A percentile compares a stretch with the other conserved stretches of the same genome.
phyloP scores from a whole-genome alignment of 208 protist species.

The Crithidia acanthocephali region DNA sequence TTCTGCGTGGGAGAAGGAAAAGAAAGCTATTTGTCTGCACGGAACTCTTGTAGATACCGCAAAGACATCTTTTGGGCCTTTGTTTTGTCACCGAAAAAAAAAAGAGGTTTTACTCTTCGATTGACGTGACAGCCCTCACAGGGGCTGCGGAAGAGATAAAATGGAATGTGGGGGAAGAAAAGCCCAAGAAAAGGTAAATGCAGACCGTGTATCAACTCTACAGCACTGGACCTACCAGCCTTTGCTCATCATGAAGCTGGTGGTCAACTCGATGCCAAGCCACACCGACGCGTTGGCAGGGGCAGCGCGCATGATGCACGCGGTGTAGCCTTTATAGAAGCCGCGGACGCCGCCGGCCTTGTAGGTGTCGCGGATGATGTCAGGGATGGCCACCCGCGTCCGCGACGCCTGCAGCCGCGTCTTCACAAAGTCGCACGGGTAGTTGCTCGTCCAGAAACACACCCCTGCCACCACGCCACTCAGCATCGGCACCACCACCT shows the following conservation, averaged over 20 bases:
- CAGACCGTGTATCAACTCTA: background rate
- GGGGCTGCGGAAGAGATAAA: background rate
- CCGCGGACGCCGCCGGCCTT: slow-evolving; percentile 37
- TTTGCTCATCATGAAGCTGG: slow-evolving; percentile 40
- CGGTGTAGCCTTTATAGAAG: slow-evolving; percentile 71
- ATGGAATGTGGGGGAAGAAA: background rate
- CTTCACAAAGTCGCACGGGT: slow-evolving; percentile 78
- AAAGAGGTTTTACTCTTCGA: too few relatives aligned
- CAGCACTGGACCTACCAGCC: slow-evolving; percentile 34
- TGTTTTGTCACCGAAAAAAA: too few relatives aligned
- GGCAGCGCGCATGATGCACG: slow-evolving; percentile 62
- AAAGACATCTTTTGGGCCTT: too few relatives aligned
- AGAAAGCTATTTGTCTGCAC: too few relatives aligned
- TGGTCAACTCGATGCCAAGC: slow-evolving; percentile 65
- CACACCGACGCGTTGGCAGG: slow-evolving; percentile 82
- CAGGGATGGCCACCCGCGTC: slow-evolving; percentile 34
- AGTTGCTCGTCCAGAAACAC: slow-evolving; percentile 75
- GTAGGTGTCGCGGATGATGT: slow-evolving; percentile 45
- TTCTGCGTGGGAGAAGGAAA: too few relatives aligned
- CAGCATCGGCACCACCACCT: slow-evolving; percentile 58
- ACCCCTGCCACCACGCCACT: slow-evolving; percentile 58
- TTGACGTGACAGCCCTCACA: too few relatives aligned
- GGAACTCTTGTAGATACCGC: too few relatives aligned
- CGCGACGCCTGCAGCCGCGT: slow-evolving; percentile 62
- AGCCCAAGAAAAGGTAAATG: slow-evolving; percentile 3